phyloP scores from a whole-genome alignment of 2,329 filamentous ascomycete species.

The Penicillium expansum region DNA sequence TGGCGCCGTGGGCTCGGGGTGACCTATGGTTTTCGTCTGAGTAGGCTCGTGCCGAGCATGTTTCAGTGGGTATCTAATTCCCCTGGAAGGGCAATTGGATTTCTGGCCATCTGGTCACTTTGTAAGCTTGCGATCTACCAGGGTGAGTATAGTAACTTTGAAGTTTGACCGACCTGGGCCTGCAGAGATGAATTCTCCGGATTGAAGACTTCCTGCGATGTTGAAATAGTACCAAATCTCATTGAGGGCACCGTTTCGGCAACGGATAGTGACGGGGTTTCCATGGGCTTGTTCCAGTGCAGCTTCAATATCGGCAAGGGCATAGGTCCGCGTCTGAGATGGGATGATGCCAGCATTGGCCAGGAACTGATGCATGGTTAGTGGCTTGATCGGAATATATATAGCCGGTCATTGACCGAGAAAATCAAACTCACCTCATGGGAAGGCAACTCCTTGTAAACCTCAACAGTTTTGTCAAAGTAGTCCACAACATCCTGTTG shows the following conservation, averaged over 20 bases:
- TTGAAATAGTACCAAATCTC: conserved; percentile 66
- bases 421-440: conserved; percentile 50
- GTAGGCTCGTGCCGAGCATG: conserved; percentile 38
- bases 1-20: conserved; percentile 32
- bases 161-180: conserved; percentile 32
- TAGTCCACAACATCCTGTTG: conserved; percentile 67
- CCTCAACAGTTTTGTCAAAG: conserved; percentile 62
- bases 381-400: neutral
- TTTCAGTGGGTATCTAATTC: conserved; percentile 66
- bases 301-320: conserved; percentile 55
- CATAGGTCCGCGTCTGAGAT: conserved; percentile 56
- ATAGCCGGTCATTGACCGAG: neutral
- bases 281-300: conserved; percentile 56
- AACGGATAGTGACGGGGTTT: conserved; percentile 58
- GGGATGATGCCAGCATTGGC: conserved; percentile 60
- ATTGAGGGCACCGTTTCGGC: conserved; percentile 48
- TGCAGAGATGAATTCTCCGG: conserved; percentile 35
- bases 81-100: conserved; percentile 60
- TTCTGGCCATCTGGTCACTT: conserved; percentile 50
- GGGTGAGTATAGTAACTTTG: neutral
- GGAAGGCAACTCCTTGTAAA: conserved; percentile 66
- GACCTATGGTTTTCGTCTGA: conserved; percentile 33
- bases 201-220: conserved; percentile 47
- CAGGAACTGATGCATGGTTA: conserved; percentile 47
- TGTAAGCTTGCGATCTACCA: neutral